Percentiles rank a stretch among this genome's conserved stretches.
phyloP scores from a whole-genome alignment of 2,329 filamentous ascomycete species.

The Sarocladiaceae sp. region DNA sequence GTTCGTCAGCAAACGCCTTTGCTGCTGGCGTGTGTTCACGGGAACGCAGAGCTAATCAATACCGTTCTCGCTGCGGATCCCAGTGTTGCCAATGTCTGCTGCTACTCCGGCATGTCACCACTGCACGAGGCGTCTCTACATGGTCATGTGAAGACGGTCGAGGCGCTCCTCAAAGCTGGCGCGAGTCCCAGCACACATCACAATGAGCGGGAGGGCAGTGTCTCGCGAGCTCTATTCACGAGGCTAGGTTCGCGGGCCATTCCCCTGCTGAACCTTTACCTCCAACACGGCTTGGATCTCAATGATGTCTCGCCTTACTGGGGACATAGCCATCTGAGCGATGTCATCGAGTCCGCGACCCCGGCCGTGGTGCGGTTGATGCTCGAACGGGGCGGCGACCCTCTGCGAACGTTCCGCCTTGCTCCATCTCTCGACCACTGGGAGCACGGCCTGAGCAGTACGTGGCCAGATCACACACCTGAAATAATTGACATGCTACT shows the following conservation, averaged over 20 bases:
- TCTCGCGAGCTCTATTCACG: background rate
- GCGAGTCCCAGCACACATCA: slow-evolving; percentile 14
- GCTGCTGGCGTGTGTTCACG: slow-evolving; percentile 14
- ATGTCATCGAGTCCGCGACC: slow-evolving; percentile 14
- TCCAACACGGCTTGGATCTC: slow-evolving; percentile 17
- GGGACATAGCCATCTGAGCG: slow-evolving; percentile 16
- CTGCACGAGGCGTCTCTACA: slow-evolving; percentile 15
- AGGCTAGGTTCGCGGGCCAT: background rate
- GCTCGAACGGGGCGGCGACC: slow-evolving; percentile 18
- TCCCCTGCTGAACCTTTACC: slow-evolving; percentile 13
- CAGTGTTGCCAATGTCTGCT: slow-evolving; percentile 15
- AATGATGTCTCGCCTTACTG: slow-evolving; percentile 12
- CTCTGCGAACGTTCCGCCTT: slow-evolving; percentile 12
- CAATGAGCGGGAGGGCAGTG: slow-evolving; percentile 12
- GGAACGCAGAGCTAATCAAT: slow-evolving; percentile 14
- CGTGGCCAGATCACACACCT: background rate
- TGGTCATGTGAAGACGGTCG: slow-evolving; percentile 12
- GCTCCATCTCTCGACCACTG: slow-evolving; percentile 11
- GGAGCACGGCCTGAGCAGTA: slow-evolving; percentile 15
- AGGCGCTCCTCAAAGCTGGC: slow-evolving; percentile 17
- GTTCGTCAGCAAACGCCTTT: slow-evolving; percentile 16
- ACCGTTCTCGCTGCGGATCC: slow-evolving; percentile 16
- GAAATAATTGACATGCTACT: slow-evolving; percentile 15
- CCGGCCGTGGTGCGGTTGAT: slow-evolving; percentile 17
- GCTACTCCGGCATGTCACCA: slow-evolving; percentile 13